Conservation (phyloP, 345 rosid species). For the Citropsis articulata region DNA sequence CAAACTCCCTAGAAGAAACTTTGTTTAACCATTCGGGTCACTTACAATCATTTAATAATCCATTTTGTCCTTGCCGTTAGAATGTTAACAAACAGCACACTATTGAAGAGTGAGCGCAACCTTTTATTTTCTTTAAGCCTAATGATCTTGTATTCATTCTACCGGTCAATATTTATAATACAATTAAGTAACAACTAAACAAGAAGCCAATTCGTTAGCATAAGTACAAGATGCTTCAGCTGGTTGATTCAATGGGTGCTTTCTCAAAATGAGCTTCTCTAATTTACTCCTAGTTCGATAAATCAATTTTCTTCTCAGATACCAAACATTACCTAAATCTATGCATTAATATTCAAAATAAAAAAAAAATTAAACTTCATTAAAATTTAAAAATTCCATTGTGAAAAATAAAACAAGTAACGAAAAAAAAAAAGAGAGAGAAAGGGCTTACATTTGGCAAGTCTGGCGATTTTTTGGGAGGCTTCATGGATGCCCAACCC, state of each 20-base stretch:
- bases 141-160: background rate
- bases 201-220: too few relatives aligned
- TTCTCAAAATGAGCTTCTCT: background rate
- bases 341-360: background rate
- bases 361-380: background rate
- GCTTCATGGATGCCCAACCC: slow-evolving; percentile 66
- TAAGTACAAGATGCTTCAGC: background rate
- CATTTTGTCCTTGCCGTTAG: too few relatives aligned
- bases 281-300: background rate
- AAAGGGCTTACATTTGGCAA: slow-evolving; percentile 51
- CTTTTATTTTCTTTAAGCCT: too few relatives aligned
- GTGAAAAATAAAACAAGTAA: background rate
- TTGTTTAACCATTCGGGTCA: too few relatives aligned
- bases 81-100: too few relatives aligned
- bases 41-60: too few relatives aligned
- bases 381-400: background rate
- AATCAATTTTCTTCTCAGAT: background rate
- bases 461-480: slow-evolving; percentile 66
- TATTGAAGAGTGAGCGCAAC: too few relatives aligned
- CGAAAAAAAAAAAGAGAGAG: too few relatives aligned
- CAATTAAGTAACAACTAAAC: too few relatives aligned
- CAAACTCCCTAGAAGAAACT: too few relatives aligned
- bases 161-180: background rate
- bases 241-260: background rate
- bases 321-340: background rate